phyloP scores from a whole-genome alignment of 1,139 yeast genomes.

The Candida anutae region DNA sequence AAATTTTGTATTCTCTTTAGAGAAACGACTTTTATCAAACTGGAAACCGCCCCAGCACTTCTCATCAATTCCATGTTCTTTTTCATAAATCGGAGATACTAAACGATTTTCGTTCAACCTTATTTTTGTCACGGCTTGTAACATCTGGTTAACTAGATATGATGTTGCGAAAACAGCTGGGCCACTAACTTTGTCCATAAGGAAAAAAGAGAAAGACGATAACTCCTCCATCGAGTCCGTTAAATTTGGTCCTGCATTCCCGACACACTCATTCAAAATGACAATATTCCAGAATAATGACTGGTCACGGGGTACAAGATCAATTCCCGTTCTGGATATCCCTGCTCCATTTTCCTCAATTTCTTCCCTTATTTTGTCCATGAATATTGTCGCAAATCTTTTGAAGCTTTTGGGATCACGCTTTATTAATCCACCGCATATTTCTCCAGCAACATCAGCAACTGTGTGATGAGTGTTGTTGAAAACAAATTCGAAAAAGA shows the following conservation, averaged over 20 bases:
- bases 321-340: conserved; percentile 57
- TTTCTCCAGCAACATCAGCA: conserved; percentile 61
- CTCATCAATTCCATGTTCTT: conserved; percentile 31
- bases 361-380: conserved; percentile 56
- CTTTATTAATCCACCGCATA: conserved; percentile 62
- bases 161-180: conserved; percentile 45
- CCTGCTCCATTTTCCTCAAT: conserved; percentile 85
- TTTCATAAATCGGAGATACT: conserved; percentile 33
- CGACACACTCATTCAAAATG: conserved; percentile 62
- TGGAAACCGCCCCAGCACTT: conserved; percentile 72
- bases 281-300: conserved; percentile 67
- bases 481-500: conserved; percentile 48
- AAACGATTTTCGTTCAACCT: conserved; percentile 49
- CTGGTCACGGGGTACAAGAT: conserved; percentile 69
- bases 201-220: conserved; percentile 38
- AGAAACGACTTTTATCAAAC: conserved; percentile 35
- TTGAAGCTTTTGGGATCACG: conserved; percentile 48
- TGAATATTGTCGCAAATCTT: conserved; percentile 36
- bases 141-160: conserved; percentile 55
- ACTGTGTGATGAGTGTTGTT: conserved; percentile 52
- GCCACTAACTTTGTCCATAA: conserved; percentile 61
- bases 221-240: conserved; percentile 41
- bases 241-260: conserved; percentile 54
- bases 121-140: conserved; percentile 57
- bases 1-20: conserved; percentile 41